Evolutionary conservation across 768 basidiomycete species (phyloP), one percentile per base, ranked within the genome.

Genomic region (Lactifluus rugatus): DNA sequence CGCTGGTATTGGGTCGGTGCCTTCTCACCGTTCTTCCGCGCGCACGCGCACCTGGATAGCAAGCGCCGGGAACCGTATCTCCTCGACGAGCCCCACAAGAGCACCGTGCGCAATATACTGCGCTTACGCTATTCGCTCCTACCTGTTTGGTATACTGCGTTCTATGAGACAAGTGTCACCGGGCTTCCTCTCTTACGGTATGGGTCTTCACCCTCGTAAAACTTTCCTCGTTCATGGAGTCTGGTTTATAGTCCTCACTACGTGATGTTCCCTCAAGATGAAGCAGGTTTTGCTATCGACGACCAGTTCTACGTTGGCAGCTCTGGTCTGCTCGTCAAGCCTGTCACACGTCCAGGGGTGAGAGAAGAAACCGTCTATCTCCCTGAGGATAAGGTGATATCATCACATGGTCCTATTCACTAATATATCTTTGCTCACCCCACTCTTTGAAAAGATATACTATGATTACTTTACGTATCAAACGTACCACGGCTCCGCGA

Each of bases 131-230:
- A 99, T 71, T 76, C 80, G 39, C 79, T 97, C 73, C 73, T 99
- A 26, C 91, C 93, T 0, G 78, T 94, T 16, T 97, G 95, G 94
- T 99, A 99, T 70, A 97, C 90, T n/a, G 90, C 90, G 2, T 97
- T 98, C 82, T 79, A 84, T 44, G 90, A 97, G 69, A 83, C 91
- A 7, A 87, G 84, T 61, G 76, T 85, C 11, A 84, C 79, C 6
- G 95, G 95, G 1, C 67, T 85, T 25, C 93, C 95, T 2, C 80
- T 97, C 52, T 70, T 95, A 63, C 80, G 89, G 93, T 91, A 66
- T 57, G 78, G 65, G 36, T 52, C 3, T 28, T 36, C 28, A 3
- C 14, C 19, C 10, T 8, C 48, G 8, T 8, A 32, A 36, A 28
- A 2, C 3, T 44, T 34, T 6, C 26, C 16, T 19, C n/a, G 14